phyloP scores from a whole-genome alignment of 2,329 filamentous ascomycete species.

The Beauveria sp. region DNA sequence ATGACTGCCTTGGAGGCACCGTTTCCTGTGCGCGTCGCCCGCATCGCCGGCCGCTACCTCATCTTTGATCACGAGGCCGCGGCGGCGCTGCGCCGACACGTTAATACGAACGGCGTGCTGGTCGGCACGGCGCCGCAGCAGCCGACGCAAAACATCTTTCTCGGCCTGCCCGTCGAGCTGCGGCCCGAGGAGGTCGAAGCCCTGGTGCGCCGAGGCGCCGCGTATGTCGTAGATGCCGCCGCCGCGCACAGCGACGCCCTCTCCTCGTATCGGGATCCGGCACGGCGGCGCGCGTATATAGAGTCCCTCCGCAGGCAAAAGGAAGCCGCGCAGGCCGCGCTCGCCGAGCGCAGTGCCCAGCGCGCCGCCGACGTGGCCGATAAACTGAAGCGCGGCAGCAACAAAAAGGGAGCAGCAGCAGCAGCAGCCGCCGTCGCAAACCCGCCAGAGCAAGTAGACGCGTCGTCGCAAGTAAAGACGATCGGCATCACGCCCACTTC shows the following conservation, averaged over 20 bases:
- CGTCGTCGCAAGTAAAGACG: background rate
- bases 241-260: slow-evolving; percentile 61
- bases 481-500: slow-evolving; percentile 30
- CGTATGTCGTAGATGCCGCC: slow-evolving; percentile 73
- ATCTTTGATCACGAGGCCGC: slow-evolving; percentile 82
- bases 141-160: slow-evolving; percentile 90
- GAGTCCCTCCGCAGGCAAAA: slow-evolving; percentile 43
- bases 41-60: slow-evolving; percentile 73
- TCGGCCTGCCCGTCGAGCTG: slow-evolving; percentile 80
- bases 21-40: slow-evolving; percentile 66
- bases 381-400: slow-evolving; percentile 16
- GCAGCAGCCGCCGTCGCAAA: background rate
- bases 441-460: background rate
- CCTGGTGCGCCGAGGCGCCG: slow-evolving; percentile 68
- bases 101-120: slow-evolving; percentile 80
- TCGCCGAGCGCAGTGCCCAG: slow-evolving; percentile 32
- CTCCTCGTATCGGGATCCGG: slow-evolving; percentile 42
- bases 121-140: slow-evolving; percentile 85
- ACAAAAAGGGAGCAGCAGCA: slow-evolving; percentile 12
- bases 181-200: slow-evolving; percentile 83
- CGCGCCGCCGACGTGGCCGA: slow-evolving; percentile 24
- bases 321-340: slow-evolving; percentile 30
- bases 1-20: slow-evolving; percentile 17
- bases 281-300: slow-evolving; percentile 56
- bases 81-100: slow-evolving; percentile 65